Evolutionary conservation across 2,329 filamentous ascomycete species (phyloP).

Genomic region (Talaromyces rugulosus): DNA sequence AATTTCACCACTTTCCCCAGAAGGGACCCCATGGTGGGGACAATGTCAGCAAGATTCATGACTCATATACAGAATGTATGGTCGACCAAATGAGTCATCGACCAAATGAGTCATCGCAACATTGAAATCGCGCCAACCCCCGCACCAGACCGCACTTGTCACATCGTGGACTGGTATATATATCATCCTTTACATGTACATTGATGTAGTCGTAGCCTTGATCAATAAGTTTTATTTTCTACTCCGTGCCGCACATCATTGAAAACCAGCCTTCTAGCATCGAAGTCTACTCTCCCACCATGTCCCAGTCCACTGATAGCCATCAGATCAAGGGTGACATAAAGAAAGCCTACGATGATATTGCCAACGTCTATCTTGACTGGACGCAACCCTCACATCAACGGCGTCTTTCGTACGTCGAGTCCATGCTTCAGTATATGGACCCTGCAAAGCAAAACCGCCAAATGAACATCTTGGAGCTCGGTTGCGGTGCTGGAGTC

Average conservation of each 20-base stretch:
- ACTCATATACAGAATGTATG: too few species aligned
- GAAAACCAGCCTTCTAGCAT: not conserved
- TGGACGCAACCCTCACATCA: constrained; percentile 29
- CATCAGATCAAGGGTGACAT: constrained; percentile 10
- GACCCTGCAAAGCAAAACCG: not conserved
- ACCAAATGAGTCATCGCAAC: not conserved
- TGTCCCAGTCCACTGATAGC: constrained; percentile 1
- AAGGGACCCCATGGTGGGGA: too few species aligned
- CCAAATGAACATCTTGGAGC: constrained; percentile 28
- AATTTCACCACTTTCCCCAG: too few species aligned
- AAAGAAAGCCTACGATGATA: constrained; percentile 32
- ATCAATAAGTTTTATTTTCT: not conserved
- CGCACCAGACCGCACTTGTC: too few species aligned
- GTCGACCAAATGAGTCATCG: too few species aligned
- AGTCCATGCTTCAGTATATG: constrained; percentile 22
- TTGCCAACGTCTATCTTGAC: constrained; percentile 31
- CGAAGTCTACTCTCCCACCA: not conserved
- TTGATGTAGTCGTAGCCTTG: not conserved
- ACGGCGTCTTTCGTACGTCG: constrained; percentile 26
- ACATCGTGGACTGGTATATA: not conserved
- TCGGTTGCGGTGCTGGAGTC: constrained; percentile 40
- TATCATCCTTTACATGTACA: not conserved
- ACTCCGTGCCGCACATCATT: not conserved
- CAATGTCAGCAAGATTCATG: too few species aligned
- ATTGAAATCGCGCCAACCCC: not conserved